These are phyloP conservation scores for Neurospora cerealis DNA, from an alignment of 495 filamentous ascomycete genomes.

Conservation along the genomic window DNA sequence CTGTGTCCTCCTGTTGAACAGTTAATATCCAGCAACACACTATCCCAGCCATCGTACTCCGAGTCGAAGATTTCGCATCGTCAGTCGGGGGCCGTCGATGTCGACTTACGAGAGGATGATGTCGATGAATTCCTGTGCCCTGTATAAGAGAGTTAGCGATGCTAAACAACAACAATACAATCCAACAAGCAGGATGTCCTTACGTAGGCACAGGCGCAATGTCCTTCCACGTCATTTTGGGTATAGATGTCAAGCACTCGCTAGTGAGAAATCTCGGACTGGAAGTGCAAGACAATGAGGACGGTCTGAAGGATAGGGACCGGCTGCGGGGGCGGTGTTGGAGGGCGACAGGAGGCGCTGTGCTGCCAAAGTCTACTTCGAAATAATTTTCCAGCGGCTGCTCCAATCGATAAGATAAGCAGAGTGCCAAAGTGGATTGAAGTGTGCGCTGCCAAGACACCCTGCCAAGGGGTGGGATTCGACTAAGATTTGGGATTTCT, in stretches of 20 bases:
- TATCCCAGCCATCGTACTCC: background rate
- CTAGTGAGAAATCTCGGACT: slow-evolving; percentile 6
- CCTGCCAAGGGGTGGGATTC: background rate
- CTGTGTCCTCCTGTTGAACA: slow-evolving; percentile 66
- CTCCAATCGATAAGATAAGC: slow-evolving; percentile 22
- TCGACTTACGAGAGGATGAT: slow-evolving; percentile 58
- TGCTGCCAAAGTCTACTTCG: slow-evolving; percentile 1
- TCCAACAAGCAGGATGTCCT: slow-evolving; percentile 11
- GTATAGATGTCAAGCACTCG: background rate
- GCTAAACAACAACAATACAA: background rate
- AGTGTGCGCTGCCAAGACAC: background rate
- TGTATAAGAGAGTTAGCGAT: slow-evolving; percentile 7
- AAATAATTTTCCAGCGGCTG: slow-evolving; percentile 24
- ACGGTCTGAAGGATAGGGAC: background rate
- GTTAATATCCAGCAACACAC: background rate
- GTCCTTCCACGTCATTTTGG: slow-evolving; percentile 43
- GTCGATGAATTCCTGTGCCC: slow-evolving; percentile 79
- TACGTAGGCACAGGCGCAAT: slow-evolving; percentile 87
- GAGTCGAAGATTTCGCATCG: background rate
- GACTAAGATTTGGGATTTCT: background rate
- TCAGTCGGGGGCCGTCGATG: background rate
- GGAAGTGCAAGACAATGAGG: background rate
- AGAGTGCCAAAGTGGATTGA: background rate
- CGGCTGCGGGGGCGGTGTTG: background rate
- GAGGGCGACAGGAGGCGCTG: background rate